Evolutionary conservation across 352 stramenopile genomes (phyloP), one percentile per base, ranked within the genome.

Genomic region (Stephanocyclus meneghinianus): DNA sequence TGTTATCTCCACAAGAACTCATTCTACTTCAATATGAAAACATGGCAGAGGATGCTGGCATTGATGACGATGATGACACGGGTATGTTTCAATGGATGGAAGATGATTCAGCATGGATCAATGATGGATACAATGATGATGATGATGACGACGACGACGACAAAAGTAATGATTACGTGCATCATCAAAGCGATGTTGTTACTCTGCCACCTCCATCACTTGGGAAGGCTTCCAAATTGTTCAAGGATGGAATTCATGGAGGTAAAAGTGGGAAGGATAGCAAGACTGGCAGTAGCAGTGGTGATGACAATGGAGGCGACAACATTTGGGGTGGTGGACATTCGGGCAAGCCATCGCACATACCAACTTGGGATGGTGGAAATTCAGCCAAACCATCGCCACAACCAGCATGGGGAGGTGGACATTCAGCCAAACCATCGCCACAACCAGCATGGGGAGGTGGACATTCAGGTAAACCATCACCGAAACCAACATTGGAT

Each of bases 1-100:
- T 21, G 10, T 10, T 59, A 59, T 59, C 50, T 32, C 50, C 50
- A 7, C 50, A 59, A 59, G 50, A 59, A 16, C 13, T 59, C 26
- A 32, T 59, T 32, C 18, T 59, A 10, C 15, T 59, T 59, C 50
- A 59, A 59, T 59, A 59, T 9, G 50, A 59, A 59, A 59, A 59
- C 18, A 32, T 59, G 50, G 18, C 10, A 13, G 50, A 59, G 32
- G 7, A 26, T 4, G 18, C 2, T 40, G 32, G 6, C 32, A 6
- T 40, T 40, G 32, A 40, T 53, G 13, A 40, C 30, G 55, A 62
- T 44, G 55, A 62, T 44, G 55, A 62, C 30, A 44, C 44, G 35
- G 55, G 30, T 45, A 26, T 26, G 13, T 62, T 62, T 44, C 55
- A 62, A 45, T 62, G 55, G 55, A 16, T 44, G 15, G 55, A 62